Percentiles rank a stretch among this genome's conserved stretches.
These are phyloP conservation scores for Curvularia eragrostidis DNA, from an alignment of 2,329 filamentous ascomycete genomes.

Conservation along the genomic window DNA sequence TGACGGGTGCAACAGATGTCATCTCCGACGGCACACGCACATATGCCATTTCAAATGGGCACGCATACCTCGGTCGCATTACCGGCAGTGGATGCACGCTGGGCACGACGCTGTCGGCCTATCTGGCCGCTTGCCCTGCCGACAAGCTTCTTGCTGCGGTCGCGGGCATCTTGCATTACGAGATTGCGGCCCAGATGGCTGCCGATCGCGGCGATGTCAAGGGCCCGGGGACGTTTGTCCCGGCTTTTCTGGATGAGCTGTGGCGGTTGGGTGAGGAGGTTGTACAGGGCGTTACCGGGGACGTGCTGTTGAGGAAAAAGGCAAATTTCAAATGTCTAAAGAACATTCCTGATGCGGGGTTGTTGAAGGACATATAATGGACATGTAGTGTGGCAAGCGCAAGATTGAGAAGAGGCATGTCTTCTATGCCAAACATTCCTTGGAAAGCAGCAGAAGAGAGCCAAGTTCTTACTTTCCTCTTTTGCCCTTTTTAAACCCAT, in stretches of 20 bases:
- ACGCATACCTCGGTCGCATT: slow-evolving; percentile 71
- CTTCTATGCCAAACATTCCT: background rate
- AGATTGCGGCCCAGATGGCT: slow-evolving; percentile 76
- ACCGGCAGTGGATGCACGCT: slow-evolving; percentile 83
- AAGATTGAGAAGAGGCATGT: background rate
- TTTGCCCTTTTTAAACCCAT: background rate
- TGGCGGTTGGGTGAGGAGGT: slow-evolving; percentile 41
- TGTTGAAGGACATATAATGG: slow-evolving; percentile 24
- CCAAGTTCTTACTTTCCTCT: background rate
- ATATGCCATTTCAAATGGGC: slow-evolving; percentile 76
- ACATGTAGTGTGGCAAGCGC: background rate
- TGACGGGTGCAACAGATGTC: slow-evolving; percentile 82
- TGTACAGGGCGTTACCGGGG: slow-evolving; percentile 16
- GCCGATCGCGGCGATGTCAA: slow-evolving; percentile 65
- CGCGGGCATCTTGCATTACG: slow-evolving; percentile 77
- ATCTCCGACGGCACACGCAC: slow-evolving; percentile 76
- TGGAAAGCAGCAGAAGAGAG: background rate
- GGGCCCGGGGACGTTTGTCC: slow-evolving; percentile 86
- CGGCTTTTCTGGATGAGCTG: slow-evolving; percentile 79
- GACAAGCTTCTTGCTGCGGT: slow-evolving; percentile 70
- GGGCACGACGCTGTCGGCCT: slow-evolving; percentile 80
- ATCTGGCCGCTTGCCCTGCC: slow-evolving; percentile 60
- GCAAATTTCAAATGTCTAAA: slow-evolving; percentile 30
- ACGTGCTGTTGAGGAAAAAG: slow-evolving; percentile 15
- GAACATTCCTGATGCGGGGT: slow-evolving; percentile 26